These are phyloP conservation scores for Rosellinia necatrix DNA, from an alignment of 2,329 filamentous ascomycete species.

Conservation along the genomic window DNA sequence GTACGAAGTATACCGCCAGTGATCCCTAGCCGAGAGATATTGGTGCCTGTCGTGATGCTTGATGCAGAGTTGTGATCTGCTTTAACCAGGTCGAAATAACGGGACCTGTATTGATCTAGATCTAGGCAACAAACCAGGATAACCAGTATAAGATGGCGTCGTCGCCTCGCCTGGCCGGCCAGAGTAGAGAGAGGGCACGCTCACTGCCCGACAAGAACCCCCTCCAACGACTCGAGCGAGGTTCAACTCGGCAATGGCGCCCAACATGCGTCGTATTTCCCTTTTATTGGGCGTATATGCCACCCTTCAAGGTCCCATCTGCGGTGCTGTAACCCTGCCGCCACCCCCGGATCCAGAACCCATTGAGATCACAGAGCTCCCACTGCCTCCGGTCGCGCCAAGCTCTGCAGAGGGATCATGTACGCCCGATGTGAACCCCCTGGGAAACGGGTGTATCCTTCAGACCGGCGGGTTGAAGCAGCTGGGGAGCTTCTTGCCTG, in stretches of 20 bases:
- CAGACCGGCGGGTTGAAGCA: neutral
- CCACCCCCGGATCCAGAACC: constrained; percentile 21
- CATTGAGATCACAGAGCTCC: constrained; percentile 21
- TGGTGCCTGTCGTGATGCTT: neutral
- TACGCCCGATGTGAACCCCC: constrained; percentile 12
- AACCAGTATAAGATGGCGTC: neutral
- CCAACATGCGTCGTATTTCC: neutral
- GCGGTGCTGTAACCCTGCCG: neutral
- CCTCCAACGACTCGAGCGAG: neutral
- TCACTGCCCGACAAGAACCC: neutral
- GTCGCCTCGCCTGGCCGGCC: neutral
- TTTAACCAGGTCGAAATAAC: neutral
- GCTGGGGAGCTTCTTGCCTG: constrained; percentile 44
- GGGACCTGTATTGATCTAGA: neutral
- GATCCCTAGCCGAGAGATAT: no score
- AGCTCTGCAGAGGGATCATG: constrained; percentile 8
- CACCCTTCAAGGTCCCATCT: neutral
- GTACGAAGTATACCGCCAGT: no score
- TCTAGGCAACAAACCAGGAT: neutral
- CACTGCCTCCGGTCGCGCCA: constrained; percentile 18
- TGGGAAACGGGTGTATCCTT: constrained; percentile 21
- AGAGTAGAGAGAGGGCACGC: neutral
- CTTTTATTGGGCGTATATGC: neutral
- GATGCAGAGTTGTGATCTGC: neutral
- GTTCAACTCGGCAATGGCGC: neutral